phyloP scores from a whole-genome alignment of 768 basidiomycete species.

The Tubosaeta sp. region DNA sequence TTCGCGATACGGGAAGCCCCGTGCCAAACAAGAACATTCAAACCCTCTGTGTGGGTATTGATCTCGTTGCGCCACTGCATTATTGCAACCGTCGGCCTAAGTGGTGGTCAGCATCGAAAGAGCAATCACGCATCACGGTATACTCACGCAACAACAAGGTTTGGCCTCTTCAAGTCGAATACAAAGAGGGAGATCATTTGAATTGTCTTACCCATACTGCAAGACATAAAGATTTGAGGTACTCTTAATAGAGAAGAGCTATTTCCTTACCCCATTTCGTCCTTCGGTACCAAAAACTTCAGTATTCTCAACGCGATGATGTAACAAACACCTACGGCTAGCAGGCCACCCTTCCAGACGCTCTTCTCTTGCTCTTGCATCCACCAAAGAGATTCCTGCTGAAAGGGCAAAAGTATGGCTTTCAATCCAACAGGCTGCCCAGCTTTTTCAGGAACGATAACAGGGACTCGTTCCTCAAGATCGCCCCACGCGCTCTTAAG shows the following conservation, averaged over 20 bases:
- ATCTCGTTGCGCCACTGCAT: constrained; percentile 96
- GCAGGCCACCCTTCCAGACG: constrained; percentile 86
- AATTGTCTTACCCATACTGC: constrained; percentile 91
- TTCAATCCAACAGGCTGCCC: constrained; percentile 83
- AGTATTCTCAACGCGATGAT: neutral
- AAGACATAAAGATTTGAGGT: constrained; percentile 9
- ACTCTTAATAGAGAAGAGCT: neutral
- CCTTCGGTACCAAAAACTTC: constrained; percentile 37
- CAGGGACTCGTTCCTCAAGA: constrained; percentile 56
- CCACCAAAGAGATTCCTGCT: constrained; percentile 92
- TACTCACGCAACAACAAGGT: constrained; percentile 88
- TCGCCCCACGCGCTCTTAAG: constrained; percentile 86
- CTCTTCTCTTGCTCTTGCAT: constrained; percentile 91
- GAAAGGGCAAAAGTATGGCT: constrained; percentile 87
- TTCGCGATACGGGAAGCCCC: constrained; percentile 70
- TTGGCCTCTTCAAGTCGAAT: constrained; percentile 72
- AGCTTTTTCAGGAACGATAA: constrained; percentile 63
- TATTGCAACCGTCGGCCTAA: constrained; percentile 49
- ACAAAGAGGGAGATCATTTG: constrained; percentile 91
- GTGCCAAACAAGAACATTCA: constrained; percentile 92
- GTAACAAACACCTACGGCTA: constrained; percentile 57
- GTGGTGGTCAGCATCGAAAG: neutral
- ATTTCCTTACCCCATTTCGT: constrained; percentile 80
- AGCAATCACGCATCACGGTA: neutral
- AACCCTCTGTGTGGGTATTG: constrained; percentile 72